Percentiles rank a stretch among this genome's conserved stretches.
phyloP scores from a whole-genome alignment of 1,284 basidiomycete species.

The Ganoderma lingzhi region DNA sequence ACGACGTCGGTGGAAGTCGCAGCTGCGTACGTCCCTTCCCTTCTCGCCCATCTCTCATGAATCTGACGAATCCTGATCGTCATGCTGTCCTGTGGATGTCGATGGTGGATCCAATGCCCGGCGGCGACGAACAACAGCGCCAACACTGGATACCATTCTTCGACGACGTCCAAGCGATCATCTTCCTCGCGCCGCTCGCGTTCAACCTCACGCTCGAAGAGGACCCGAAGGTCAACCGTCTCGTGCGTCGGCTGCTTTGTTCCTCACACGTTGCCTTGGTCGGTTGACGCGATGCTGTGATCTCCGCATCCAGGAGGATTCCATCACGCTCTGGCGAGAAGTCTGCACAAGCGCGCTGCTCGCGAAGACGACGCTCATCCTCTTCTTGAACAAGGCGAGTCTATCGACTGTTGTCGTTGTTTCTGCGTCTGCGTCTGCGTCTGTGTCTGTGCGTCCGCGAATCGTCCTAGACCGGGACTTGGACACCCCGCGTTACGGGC shows the following conservation, averaged over 20 bases:
- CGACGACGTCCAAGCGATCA: conserved; percentile 58
- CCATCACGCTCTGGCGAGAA: conserved; percentile 63
- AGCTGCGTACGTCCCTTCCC: conserved; percentile 49
- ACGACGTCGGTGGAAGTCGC: conserved; percentile 70
- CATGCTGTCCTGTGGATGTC: not conserved
- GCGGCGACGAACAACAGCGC: conserved; percentile 49
- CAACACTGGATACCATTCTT: conserved; percentile 77
- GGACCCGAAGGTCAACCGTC: conserved; percentile 63
- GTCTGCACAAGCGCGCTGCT: conserved; percentile 64
- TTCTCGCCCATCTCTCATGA: conserved; percentile 4
- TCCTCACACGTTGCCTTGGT: conserved; percentile 2
- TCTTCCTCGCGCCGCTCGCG: conserved; percentile 60
- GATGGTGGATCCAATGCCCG: not conserved
- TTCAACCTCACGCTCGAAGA: conserved; percentile 71
- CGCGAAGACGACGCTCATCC: conserved; percentile 61
- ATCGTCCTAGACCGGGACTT: not conserved
- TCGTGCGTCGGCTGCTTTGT: conserved; percentile 49
- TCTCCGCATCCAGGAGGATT: conserved; percentile 51
- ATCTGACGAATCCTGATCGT: conserved; percentile 2
- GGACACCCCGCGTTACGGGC: not conserved
- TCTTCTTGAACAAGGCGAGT: conserved; percentile 72
- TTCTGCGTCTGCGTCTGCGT: not conserved
- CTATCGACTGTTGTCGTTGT: not conserved
- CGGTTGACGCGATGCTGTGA: not conserved
- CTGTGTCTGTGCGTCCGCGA: not conserved